Evolutionary conservation across 2,329 filamentous ascomycete genomes (phyloP), one percentile per base, ranked within the genome.

Genomic region (Trichophyton mentagrophytes): DNA sequence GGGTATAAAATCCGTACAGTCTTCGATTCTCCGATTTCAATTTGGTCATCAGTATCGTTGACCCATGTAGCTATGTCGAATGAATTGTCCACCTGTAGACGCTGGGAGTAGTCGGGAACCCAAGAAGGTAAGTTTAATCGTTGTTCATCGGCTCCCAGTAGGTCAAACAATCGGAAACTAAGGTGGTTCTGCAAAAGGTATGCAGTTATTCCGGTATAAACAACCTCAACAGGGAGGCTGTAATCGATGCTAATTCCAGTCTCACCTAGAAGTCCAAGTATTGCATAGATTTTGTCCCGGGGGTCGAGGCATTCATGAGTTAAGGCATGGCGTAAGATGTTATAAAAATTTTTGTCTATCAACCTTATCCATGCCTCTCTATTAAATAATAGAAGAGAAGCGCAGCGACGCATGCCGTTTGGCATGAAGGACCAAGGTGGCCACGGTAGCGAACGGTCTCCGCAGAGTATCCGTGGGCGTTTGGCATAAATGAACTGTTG

Each of bases 201-300:
- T 17, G 30, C 49, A 17, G 30, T 33, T 15, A 38, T 8, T 36
- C 57, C 53, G 13, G 47, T 22, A 40, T 27, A 11, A n/a, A 49
- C 56, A 15, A 46, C 36, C 46, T 49, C 57, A 15, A 55, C 36
- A 33, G 51, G 49, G 27, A 55, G 49, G 11, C 11, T 55, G n/a
- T 55, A 55, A 25, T 36, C 22, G 7, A 44, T n/a, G 4, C 15
- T 20, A 11, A 59, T 6, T 7, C 11, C 22, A 15, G 3, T 2
- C 25, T 51, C 15, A 15, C 17, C 3, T 17, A 60, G 30, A 22
- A 64, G 47, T n/a, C 61, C 61, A 38, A 64, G 59, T 3, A 60
- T 30, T 20, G 53, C 62, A 63, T 61, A 64, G n/a, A 64, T 61
- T 49, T 63, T 62, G 47, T 64, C 62, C 25, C 62, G 58, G 25